Conservation (phyloP, 2,329 filamentous ascomycete species). For the Hortaea sp. region DNA sequence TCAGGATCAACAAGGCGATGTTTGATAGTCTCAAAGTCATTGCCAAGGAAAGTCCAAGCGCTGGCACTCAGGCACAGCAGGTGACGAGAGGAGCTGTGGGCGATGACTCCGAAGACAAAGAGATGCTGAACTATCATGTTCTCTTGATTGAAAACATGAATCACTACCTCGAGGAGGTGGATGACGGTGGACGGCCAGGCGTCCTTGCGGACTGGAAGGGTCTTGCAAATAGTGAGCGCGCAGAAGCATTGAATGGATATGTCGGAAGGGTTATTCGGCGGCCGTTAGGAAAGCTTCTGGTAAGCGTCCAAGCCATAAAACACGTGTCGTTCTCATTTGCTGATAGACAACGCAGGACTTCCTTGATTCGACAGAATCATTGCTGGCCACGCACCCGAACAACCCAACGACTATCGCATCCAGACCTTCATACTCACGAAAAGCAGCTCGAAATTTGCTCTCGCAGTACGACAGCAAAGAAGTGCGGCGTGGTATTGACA, state of each 20-base stretch:
- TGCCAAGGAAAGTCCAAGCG: slow-evolving; percentile 59
- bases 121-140: slow-evolving; percentile 94
- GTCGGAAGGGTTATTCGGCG: slow-evolving; percentile 79
- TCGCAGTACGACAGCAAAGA: slow-evolving; percentile 73
- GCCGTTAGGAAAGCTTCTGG: slow-evolving; percentile 75
- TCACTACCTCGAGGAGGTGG: slow-evolving; percentile 87
- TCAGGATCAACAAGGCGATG: slow-evolving; percentile 85
- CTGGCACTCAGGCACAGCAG: slow-evolving; percentile 35
- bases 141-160: slow-evolving; percentile 98
- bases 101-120: slow-evolving; percentile 79
- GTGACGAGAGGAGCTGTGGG: slow-evolving; percentile 19
- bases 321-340: background rate
- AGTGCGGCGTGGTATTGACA: slow-evolving; percentile 67
- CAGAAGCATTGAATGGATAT: slow-evolving; percentile 80
- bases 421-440: slow-evolving; percentile 73
- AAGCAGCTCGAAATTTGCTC: slow-evolving; percentile 77
- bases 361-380: slow-evolving; percentile 74
- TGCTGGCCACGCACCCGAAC: slow-evolving; percentile 42
- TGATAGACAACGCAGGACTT: slow-evolving; percentile 52
- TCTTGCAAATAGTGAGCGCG: slow-evolving; percentile 66
- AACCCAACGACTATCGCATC: slow-evolving; percentile 55
- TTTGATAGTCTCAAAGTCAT: slow-evolving; percentile 96
- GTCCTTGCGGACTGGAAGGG: slow-evolving; percentile 76
- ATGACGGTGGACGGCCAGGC: slow-evolving; percentile 52
- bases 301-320: slow-evolving; percentile 21